Evolutionary conservation across 148 eudicot genomes (phyloP).

Genomic region (Pharnaceum exiguum): DNA sequence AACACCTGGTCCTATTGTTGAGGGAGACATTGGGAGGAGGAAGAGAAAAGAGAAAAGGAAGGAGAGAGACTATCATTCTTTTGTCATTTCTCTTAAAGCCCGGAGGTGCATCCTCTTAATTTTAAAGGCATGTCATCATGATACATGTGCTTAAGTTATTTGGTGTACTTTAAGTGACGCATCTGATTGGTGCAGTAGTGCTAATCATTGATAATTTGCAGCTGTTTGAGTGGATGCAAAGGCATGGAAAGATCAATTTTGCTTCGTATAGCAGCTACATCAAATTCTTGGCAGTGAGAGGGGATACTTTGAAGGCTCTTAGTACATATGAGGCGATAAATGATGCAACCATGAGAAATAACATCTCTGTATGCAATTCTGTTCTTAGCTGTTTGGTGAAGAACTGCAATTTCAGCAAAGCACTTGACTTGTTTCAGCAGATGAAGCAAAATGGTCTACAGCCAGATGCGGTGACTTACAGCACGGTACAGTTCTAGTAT

Average conservation of each 20-base stretch:
- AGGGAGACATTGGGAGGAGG: too few relatives aligned
- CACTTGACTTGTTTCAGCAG: slow-evolving; percentile 56
- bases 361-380: slow-evolving; percentile 74
- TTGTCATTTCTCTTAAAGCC: too few relatives aligned
- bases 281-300: slow-evolving; percentile 54
- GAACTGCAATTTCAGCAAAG: slow-evolving; percentile 45
- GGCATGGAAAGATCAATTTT: slow-evolving; percentile 48
- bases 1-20: too few relatives aligned
- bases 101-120: too few relatives aligned
- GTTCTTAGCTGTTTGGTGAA: slow-evolving; percentile 65
- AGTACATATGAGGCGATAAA: slow-evolving; percentile 54
- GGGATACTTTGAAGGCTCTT: slow-evolving; percentile 45
- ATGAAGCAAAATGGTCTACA: slow-evolving; percentile 78
- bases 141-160: background rate
- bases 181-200: background rate
- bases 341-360: slow-evolving; percentile 50
- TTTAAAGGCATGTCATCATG: too few relatives aligned
- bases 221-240: slow-evolving; percentile 91
- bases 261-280: slow-evolving; percentile 88
- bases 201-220: slow-evolving; percentile 25
- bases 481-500: slow-evolving; percentile 48
- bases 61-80: too few relatives aligned
- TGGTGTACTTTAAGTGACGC: background rate
- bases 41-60: too few relatives aligned
- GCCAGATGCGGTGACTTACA: slow-evolving; percentile 83